phyloP scores from a whole-genome alignment of 305 asterid species.

The Solanum chacoense region DNA sequence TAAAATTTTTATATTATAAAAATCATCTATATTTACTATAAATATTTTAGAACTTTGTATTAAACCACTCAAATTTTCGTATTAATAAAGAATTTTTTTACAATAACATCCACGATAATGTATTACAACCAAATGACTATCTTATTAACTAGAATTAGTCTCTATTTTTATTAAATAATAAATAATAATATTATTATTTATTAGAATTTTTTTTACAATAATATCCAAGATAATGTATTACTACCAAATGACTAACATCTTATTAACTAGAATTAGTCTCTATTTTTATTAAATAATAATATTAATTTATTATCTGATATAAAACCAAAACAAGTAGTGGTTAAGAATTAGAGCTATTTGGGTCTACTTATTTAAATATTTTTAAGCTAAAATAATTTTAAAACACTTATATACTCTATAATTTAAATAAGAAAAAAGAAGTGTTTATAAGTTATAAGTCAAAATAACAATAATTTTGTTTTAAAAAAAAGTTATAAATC shows the following conservation, averaged over 20 bases:
- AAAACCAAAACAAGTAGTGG: neutral
- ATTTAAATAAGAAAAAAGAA: neutral
- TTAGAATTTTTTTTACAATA: neutral
- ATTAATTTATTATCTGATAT: neutral
- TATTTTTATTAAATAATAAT: neutral
- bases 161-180: neutral
- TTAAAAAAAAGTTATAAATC: no score
- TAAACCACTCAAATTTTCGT: neutral
- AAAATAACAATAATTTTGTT: neutral
- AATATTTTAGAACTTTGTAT: neutral
- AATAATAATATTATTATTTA: neutral
- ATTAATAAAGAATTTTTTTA: neutral
- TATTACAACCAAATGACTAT: neutral
- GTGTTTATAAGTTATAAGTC: neutral
- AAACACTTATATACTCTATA: neutral
- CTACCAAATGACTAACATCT: neutral
- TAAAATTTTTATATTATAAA: neutral
- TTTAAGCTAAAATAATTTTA: neutral
- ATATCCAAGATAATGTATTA: neutral
- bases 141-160: neutral
- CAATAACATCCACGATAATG: neutral
- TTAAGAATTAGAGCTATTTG: no score
- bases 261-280: neutral
- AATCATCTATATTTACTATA: neutral
- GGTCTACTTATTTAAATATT: neutral